Evolutionary conservation across 345 rosid genomes (phyloP).

Genomic region (Psidium friedrichsthalianum): DNA sequence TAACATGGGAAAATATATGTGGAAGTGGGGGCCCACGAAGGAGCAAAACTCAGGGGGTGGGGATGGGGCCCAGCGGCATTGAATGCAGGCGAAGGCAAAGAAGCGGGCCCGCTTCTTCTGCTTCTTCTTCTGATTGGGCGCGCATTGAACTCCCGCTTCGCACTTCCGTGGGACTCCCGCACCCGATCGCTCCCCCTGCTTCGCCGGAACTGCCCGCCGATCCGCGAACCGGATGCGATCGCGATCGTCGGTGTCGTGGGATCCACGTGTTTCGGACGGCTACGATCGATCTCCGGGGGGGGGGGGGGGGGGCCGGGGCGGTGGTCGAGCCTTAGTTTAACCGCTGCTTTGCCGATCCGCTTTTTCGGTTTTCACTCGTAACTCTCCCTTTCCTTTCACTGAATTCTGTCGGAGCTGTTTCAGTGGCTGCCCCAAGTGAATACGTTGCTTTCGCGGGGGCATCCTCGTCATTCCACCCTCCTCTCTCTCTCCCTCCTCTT

Average conservation of each 20-base stretch:
- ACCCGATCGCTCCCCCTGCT: background rate
- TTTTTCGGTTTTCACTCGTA: background rate
- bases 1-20: background rate
- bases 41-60: background rate
- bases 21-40: background rate
- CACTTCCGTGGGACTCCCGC: background rate
- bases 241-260: background rate
- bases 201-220: background rate
- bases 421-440: background rate
- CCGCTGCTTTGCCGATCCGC: background rate
- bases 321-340: too few species aligned
- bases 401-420: slow-evolving; percentile 3
- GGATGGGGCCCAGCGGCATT: background rate
- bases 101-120: background rate
- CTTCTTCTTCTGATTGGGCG: background rate
- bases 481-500: background rate
- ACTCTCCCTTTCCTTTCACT: slow-evolving; percentile 3
- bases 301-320: too few species aligned
- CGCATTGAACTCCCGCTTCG: background rate
- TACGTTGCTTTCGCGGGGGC: background rate
- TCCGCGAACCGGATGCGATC: background rate
- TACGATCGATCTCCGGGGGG: background rate
- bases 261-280: background rate
- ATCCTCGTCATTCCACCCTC: background rate
- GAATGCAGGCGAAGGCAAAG: background rate